A percentile compares a stretch with the other conserved stretches of the same genome.
Evolutionary conservation across 1,284 basidiomycete species (phyloP).

Genomic region (Ceratobasidium theobromae): DNA sequence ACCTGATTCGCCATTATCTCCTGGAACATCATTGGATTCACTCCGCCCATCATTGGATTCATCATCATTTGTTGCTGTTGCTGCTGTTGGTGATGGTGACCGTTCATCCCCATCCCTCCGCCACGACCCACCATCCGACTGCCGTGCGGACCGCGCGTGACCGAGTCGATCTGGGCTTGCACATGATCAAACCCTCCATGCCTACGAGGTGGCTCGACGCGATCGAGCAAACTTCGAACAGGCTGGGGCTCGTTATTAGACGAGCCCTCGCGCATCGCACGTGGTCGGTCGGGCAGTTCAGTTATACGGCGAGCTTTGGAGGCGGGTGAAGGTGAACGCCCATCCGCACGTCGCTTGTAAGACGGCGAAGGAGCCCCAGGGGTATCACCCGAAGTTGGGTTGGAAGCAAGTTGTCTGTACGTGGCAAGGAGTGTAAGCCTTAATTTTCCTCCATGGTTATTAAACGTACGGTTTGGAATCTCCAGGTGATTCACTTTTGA

Average conservation of each 20-base stretch:
- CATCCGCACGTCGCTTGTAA: constrained; percentile 68
- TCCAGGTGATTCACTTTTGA: neutral
- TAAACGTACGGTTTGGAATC: constrained; percentile 14
- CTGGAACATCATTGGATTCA: constrained; percentile 70
- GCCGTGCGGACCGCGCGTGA: constrained; percentile 47
- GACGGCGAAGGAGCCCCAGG: constrained; percentile 14
- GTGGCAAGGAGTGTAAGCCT: neutral
- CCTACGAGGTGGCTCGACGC: constrained; percentile 53
- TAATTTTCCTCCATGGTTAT: neutral
- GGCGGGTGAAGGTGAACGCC: constrained; percentile 70
- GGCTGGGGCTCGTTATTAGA: constrained; percentile 44
- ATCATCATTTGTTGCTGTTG: constrained; percentile 51
- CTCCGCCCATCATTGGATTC: constrained; percentile 54
- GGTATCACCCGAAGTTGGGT: constrained; percentile 41
- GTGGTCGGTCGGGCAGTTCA: constrained; percentile 67
- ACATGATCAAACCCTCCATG: constrained; percentile 49
- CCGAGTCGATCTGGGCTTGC: constrained; percentile 74
- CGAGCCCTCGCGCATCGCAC: constrained; percentile 70
- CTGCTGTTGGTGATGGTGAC: constrained; percentile 46
- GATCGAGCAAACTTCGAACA: constrained; percentile 62
- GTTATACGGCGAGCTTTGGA: constrained; percentile 66
- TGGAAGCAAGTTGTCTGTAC: neutral
- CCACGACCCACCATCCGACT: constrained; percentile 14
- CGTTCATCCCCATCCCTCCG: constrained; percentile 32
- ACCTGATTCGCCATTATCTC: constrained; percentile 86